Base-by-base conservation (phyloP, 164 flowering plant species). In the Houttuynia cordata region DNA sequence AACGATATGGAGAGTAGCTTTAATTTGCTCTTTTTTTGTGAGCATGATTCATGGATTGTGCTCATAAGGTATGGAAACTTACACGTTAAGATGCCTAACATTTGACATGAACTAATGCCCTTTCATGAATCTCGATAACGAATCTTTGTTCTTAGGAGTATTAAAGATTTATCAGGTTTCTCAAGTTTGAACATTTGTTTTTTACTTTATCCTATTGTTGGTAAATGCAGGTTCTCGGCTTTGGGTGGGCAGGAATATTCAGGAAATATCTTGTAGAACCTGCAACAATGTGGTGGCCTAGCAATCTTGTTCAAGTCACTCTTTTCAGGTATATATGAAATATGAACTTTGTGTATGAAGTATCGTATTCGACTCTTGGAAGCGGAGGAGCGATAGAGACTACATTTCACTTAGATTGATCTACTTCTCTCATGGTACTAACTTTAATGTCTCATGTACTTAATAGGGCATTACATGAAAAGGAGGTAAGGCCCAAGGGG, bases 201-300 rank as follows among this genome's bases (percentile, higher is more conserved):
- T 2, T 2, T 30, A 30, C 37, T 30, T 17, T 45, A 8, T 17
- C 49, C 2, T 45, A 7, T 17, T 45, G 12, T 45, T 45, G 14
- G 13, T 14, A 45, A 45, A 17, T 76, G 75, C 72, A 91, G 98
- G 86, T 91, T 59, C 56, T 91, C 75, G 96, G 98, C 42, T 88
- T 88, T 61, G 98, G 98, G 25, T 88, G 96, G 93, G 96, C 98
- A 30, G 98, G 98, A 1, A 76, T 92, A 15, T 87, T 82, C 70
- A 76, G 96, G 49, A 73, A 77, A 61, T 87, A 84, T 60, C 60
- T 92, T 64, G 96, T 92, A 52, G 98, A 91, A 70, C 98, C 98
- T 10, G 95, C 95, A 0, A 85, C 76, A 0, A 91, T 91, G 98
- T 92, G 98, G 98, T 92, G 98, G 98, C 98, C 98, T 7, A 70